Percentiles rank a stretch among this genome's conserved stretches.
phyloP scores from a whole-genome alignment of 169 alveolate genomes.

The Miamiensis avidus region DNA sequence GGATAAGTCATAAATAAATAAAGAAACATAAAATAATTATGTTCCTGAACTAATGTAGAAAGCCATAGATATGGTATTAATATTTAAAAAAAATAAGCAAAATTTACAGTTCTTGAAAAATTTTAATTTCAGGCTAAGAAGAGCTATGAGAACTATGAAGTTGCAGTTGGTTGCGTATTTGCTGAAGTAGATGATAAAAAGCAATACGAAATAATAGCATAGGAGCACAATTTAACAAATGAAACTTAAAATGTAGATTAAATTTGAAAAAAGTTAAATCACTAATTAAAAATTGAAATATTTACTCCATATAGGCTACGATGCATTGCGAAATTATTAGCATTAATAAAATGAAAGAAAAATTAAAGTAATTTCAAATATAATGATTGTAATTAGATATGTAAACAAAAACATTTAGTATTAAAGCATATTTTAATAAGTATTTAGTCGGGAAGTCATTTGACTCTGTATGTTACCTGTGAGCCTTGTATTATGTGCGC shows the following conservation, averaged over 20 bases:
- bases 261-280: not conserved
- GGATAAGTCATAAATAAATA: no score
- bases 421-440: not conserved
- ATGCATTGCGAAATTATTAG: slow-evolving; percentile 68
- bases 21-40: no score
- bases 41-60: not conserved
- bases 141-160: slow-evolving; percentile 14
- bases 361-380: slow-evolving; percentile 17
- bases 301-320: slow-evolving; percentile 43
- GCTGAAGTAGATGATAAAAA: slow-evolving; percentile 2
- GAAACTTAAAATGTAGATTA: slow-evolving; percentile 41
- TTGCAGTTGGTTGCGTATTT: slow-evolving; percentile 47
- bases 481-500: slow-evolving; percentile 78
- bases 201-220: slow-evolving; percentile 7
- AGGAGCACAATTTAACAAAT: slow-evolving; percentile 38
- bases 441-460: slow-evolving; percentile 31
- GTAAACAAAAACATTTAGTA: not conserved
- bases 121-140: not conserved
- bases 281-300: not conserved
- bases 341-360: slow-evolving; percentile 39
- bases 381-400: not conserved
- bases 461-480: slow-evolving; percentile 64
- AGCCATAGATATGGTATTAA: not conserved
- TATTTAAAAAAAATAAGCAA: no score
- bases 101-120: no score